Evolutionary conservation across 2,329 filamentous ascomycete genomes (phyloP), one percentile per base, ranked within the genome.

Genomic region (Hypoxylon rubiginosum): DNA sequence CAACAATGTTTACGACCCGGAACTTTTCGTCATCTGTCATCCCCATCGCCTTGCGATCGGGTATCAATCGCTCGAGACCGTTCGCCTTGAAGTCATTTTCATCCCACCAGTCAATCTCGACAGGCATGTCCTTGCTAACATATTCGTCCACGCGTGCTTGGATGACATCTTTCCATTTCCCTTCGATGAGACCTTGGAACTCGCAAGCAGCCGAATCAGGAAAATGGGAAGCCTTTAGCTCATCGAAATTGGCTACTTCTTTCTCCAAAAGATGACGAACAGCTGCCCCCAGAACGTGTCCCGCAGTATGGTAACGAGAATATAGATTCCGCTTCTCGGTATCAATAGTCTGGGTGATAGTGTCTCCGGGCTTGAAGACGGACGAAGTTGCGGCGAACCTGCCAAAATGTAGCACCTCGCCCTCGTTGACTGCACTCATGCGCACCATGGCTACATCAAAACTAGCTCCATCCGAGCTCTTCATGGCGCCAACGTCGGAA

Each of bases 211-310:
- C 90, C 0, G 86, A 84, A 69, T 88, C 88, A 0, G 91, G 91
- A 70, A 89, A 90, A 74, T 94, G 91, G 3, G 85, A 89, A 0
- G 91, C 91, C 76, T 93, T 94, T 11, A 88, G 79, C 74, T 93
- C 91, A 62, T 87, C 85, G 63, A 91, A 88, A 21, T 80, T 81
- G 0, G 78, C 78, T 11, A 90, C 76, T 56, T 87, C 75, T 1
- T 81, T 77, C 66, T 85, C 82, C 1, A 88, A 77, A 0, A 91
- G 82, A 56, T 84, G 80, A 1, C 87, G 83, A n/a, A 92, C 88
- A 0, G 91, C 91, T 0, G 88, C 79, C 2, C 91, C 90, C 0
- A 93, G 84, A 2, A 93, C 86, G 71, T 94, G 91, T 34, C 91
- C 91, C 0, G 90, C 91, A 0, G 91, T 93, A 77, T 94, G 91